phyloP scores from a whole-genome alignment of 2,329 filamentous ascomycete species.

The Paecilomyces sp. region DNA sequence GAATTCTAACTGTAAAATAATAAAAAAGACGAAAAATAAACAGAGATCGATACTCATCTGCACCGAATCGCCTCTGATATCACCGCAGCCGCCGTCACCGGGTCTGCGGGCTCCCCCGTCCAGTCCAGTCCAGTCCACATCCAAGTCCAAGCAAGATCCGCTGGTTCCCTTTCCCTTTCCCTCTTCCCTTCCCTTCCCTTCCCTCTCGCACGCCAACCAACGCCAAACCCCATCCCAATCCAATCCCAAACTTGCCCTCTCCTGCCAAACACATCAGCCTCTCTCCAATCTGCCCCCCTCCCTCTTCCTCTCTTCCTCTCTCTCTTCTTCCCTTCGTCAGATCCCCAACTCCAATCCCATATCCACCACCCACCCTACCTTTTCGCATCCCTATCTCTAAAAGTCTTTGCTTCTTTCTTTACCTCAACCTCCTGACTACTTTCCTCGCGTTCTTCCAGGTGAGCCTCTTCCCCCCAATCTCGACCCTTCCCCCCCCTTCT shows the following conservation, averaged over 20 bases:
- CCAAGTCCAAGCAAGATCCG: conserved; percentile 3
- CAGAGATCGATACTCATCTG: no score
- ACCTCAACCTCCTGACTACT: neutral
- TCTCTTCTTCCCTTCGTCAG: neutral
- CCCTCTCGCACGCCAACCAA: neutral
- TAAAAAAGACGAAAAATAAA: no score
- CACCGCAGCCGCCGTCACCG: conserved; percentile 1
- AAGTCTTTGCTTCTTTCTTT: neutral
- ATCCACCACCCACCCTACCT: conserved; percentile 12
- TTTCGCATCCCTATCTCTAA: conserved; percentile 7
- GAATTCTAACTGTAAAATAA: no score
- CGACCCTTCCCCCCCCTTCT: neutral
- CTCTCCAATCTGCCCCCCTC: conserved; percentile 11
- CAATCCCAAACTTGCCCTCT: conserved; percentile 10
- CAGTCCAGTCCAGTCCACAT: no score
- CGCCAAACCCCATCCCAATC: conserved; percentile 9
- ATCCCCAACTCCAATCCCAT: conserved; percentile 5
- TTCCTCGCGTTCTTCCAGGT: neutral
- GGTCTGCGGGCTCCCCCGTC: conserved; percentile 1
- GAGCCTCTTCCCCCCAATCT: neutral
- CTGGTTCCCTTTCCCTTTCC: neutral
- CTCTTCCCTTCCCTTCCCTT: neutral
- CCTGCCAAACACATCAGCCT: conserved; percentile 13
- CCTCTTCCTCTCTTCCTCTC: conserved; percentile 3
- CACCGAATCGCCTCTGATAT: neutral